Conservation (phyloP, 139 green algal genomes). For the Zygnema cylindricum region DNA sequence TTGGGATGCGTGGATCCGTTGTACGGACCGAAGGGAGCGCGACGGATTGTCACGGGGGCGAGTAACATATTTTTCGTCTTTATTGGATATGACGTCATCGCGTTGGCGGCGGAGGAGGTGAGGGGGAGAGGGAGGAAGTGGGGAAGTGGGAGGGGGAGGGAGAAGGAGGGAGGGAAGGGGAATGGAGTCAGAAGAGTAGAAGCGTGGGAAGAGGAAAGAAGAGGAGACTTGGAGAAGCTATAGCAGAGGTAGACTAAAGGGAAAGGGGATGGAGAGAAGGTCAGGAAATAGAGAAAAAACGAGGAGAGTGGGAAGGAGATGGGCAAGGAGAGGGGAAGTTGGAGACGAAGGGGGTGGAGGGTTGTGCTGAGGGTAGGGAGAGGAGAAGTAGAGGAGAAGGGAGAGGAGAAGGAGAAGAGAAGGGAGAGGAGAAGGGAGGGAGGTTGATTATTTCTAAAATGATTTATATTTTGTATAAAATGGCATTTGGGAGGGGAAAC, state of each 20-base stretch:
- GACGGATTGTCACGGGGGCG: slow-evolving; percentile 38
- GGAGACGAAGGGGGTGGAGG: neutral
- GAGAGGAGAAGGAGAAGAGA: neutral
- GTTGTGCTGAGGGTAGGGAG: slow-evolving; percentile 10
- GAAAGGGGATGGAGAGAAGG: neutral
- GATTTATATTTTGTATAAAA: neutral
- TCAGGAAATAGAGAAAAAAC: neutral
- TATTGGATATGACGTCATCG: slow-evolving; percentile 46
- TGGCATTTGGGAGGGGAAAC: neutral
- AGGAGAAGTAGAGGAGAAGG: slow-evolving; percentile 12
- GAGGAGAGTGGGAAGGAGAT: neutral
- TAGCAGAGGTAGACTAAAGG: neutral
- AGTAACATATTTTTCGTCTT: slow-evolving; percentile 53
- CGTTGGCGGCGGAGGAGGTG: slow-evolving; percentile 40
- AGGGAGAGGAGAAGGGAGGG: neutral
- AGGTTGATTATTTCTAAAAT: neutral
- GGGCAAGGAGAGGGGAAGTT: neutral
- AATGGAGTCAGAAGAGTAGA: neutral
- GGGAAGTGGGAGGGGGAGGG: neutral
- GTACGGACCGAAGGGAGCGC: slow-evolving; percentile 10
- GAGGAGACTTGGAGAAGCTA: neutral
- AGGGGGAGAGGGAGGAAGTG: neutral
- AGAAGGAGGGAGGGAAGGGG: neutral
- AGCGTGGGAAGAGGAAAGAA: slow-evolving; percentile 20
- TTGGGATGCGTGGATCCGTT: neutral